Evolutionary conservation across 106 monocot species (phyloP), one percentile per base, ranked within the genome.

Genomic region (Dendrobium officinale): DNA sequence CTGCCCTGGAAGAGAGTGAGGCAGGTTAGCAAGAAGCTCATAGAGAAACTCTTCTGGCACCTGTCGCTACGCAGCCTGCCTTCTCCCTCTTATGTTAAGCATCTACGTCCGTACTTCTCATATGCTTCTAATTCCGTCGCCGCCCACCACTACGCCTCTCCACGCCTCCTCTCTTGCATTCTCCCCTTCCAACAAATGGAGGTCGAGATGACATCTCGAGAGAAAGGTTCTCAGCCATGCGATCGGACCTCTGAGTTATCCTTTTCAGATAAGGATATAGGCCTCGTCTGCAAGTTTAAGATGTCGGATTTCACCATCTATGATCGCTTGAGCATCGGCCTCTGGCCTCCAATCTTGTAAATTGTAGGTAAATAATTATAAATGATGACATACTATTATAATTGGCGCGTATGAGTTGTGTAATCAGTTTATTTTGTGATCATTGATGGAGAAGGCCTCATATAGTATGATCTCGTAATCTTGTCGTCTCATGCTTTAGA

Each of bases 321-420:
- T 42, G 85, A 91, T 80, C 88, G 83, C 73, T 95, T 98, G 58
- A 98, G 95, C 82, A 72, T 93, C 40, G 95, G 98, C 6, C 88
- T 91, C 61, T 31, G 31, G 1, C 1, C 31, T 31, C 31, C 31
- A 31, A 0, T 31, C 31, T 31, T 31, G 31, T 31, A 31, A 31
- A 31, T 31, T 31, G 1, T 31, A 31, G 31, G 0, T 31, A 31
- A 31, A 31, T 31, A 31, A 31, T 31, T 31, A 31, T 31, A 31
- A 31, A 31, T 31, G 31, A 31, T 31, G 31, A 31, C 31, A 31
- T 31, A 31, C 31, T 31, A 31, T 1, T 31, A 31, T 31, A 1
- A 31, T 31, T 31, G 31, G 31, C 31, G 31, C 1, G 31, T 31
- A 31, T 31, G 31, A 31, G 31, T 31, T 31, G 1, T 31, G 31